A percentile compares a stretch with the other conserved stretches of the same genome.
These are phyloP conservation scores for Cercis canadensis DNA, from an alignment of 306 rosid genomes.

Conservation along the genomic window DNA sequence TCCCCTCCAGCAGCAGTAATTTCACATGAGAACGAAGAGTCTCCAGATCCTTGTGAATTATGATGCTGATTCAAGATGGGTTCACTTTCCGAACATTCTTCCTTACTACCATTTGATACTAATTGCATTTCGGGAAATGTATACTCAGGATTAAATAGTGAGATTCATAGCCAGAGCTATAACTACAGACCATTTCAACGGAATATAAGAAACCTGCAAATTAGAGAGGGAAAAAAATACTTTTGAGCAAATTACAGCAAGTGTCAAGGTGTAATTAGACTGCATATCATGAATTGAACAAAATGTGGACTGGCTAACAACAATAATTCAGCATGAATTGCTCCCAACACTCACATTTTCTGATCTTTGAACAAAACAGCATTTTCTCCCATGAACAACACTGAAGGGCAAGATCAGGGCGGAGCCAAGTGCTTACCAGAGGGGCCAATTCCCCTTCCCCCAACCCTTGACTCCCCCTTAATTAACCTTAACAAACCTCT, in stretches of 20 bases:
- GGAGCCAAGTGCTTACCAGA: no score
- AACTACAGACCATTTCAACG: conserved; percentile 66
- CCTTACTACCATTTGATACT: conserved; percentile 63
- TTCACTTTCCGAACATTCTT: conserved; percentile 65
- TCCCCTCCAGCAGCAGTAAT: conserved; percentile 60
- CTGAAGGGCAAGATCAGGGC: not conserved
- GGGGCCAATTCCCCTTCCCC: no score
- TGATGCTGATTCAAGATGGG: conserved; percentile 78
- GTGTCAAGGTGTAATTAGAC: conserved; percentile 1
- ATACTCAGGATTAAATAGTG: conserved; percentile 46
- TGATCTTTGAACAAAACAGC: not conserved
- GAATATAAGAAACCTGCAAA: conserved; percentile 58
- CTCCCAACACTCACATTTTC: not conserved
- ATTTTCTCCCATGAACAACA: not conserved
- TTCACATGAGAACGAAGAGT: conserved; percentile 75
- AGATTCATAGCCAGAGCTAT: conserved; percentile 59
- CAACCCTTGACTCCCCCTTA: no score
- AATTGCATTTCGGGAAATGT: conserved; percentile 77
- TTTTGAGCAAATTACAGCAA: conserved; percentile 23
- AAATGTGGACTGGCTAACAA: conserved; percentile 1
- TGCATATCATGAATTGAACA: not conserved
- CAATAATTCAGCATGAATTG: not conserved
- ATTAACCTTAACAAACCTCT: no score
- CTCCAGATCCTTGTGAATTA: conserved; percentile 46
- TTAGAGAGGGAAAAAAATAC: not conserved